Percentiles rank a stretch among this genome's conserved stretches.
Conservation (phyloP, 2,329 filamentous ascomycete species). For the Emergomyces orientalis region DNA sequence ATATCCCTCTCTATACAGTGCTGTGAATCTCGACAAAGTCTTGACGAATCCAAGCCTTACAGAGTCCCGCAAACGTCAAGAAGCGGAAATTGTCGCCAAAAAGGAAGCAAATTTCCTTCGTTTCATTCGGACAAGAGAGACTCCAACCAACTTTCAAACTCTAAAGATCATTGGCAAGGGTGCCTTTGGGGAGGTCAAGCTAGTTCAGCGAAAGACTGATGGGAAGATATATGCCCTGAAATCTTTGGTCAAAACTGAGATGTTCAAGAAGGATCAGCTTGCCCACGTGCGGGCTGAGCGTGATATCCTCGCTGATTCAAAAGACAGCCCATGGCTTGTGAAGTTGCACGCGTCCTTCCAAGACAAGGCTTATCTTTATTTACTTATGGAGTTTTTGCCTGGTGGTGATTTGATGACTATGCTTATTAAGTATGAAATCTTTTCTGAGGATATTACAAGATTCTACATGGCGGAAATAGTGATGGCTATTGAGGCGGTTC, state of each 20-base stretch:
- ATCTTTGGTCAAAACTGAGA: slow-evolving; percentile 95
- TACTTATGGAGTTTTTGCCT: slow-evolving; percentile 98
- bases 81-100: slow-evolving; percentile 73
- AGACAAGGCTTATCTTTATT: slow-evolving; percentile 90
- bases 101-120: slow-evolving; percentile 97
- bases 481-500: slow-evolving; percentile 95
- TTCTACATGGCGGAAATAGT: slow-evolving; percentile 99
- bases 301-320: slow-evolving; percentile 91
- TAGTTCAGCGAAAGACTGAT: slow-evolving; percentile 92
- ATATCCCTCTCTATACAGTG: slow-evolving; percentile 49
- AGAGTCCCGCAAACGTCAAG: slow-evolving; percentile 68
- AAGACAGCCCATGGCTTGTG: slow-evolving; percentile 97
- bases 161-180: slow-evolving; percentile 99
- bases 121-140: slow-evolving; percentile 93
- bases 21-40: slow-evolving; percentile 83
- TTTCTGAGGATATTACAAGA: slow-evolving; percentile 94
- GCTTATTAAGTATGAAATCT: slow-evolving; percentile 99
- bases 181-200: slow-evolving; percentile 94
- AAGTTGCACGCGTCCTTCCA: slow-evolving; percentile 98
- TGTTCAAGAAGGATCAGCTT: slow-evolving; percentile 99
- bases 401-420: slow-evolving; percentile 99
- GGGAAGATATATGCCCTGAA: slow-evolving; percentile 98
- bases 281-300: slow-evolving; percentile 95
- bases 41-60: slow-evolving; percentile 67
- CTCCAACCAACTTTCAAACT: slow-evolving; percentile 88